Conservation (phyloP, 768 basidiomycete genomes). For the Amanita phalloides region DNA sequence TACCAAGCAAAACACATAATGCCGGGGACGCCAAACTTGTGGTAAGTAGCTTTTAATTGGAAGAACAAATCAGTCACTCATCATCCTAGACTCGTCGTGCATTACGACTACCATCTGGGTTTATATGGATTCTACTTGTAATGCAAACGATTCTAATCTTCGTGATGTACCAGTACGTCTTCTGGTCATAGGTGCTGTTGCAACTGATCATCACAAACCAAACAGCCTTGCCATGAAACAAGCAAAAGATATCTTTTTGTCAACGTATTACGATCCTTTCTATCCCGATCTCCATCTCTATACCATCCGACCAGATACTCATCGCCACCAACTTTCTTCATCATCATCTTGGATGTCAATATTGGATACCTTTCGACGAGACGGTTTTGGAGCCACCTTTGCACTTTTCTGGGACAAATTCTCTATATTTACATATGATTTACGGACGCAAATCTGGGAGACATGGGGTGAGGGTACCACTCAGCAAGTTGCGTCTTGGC, state of each 20-base stretch:
- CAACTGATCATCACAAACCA: conserved; percentile 6
- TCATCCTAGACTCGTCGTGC: neutral
- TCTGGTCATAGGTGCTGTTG: neutral
- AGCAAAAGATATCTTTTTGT: conserved; percentile 52
- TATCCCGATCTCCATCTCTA: conserved; percentile 60
- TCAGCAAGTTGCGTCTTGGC: conserved; percentile 21
- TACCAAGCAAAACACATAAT: neutral
- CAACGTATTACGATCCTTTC: conserved; percentile 71
- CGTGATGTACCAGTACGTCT: conserved; percentile 48
- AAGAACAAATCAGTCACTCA: neutral
- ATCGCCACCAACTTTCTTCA: conserved; percentile 19
- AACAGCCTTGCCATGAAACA: conserved; percentile 33
- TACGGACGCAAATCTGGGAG: conserved; percentile 32
- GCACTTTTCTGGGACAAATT: conserved; percentile 22
- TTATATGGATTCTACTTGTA: conserved; percentile 14
- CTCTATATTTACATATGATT: conserved; percentile 21
- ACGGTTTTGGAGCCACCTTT: conserved; percentile 17
- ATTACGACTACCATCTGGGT: neutral
- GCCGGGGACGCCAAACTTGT: neutral
- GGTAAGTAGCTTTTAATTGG: neutral
- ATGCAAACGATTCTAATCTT: conserved; percentile 36
- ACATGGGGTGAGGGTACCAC: conserved; percentile 25
- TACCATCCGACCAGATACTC: conserved; percentile 7
- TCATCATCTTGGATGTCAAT: conserved; percentile 19
- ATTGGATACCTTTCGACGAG: conserved; percentile 1